These are phyloP conservation scores for Arthrobotrys sinensis DNA, from an alignment of 2,329 filamentous ascomycete species.

Conservation along the genomic window DNA sequence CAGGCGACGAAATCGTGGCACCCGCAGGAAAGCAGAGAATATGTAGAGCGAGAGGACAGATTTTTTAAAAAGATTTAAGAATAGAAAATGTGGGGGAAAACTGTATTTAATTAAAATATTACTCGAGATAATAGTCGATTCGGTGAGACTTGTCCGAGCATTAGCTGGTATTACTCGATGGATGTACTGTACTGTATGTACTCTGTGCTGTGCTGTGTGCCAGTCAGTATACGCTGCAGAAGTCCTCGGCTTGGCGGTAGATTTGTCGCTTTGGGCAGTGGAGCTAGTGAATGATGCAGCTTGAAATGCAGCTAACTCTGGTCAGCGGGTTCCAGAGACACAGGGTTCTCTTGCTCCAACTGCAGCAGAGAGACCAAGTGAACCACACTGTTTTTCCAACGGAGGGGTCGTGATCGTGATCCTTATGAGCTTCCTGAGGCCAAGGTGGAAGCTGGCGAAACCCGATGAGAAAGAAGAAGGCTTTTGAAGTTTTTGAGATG, in stretches of 20 bases:
- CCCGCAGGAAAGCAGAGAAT: constrained; percentile 11
- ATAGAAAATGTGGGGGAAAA: constrained; percentile 18
- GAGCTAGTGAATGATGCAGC: constrained; percentile 36
- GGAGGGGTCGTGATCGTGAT: constrained; percentile 44
- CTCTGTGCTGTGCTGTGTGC: neutral
- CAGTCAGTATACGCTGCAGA: neutral
- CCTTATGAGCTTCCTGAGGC: constrained; percentile 23
- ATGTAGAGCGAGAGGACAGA: constrained; percentile 13
- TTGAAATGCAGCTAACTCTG: constrained; percentile 56
- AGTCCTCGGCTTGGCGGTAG: constrained; percentile 16
- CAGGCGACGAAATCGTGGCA: constrained; percentile 52
- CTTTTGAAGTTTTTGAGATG: constrained; percentile 4
- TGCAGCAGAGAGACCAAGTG: constrained; percentile 22
- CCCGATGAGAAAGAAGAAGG: constrained; percentile 26
- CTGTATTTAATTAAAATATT: constrained; percentile 13
- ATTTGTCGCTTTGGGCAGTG: constrained; percentile 25
- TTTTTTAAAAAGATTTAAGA: constrained; percentile 11
- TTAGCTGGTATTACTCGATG: constrained; percentile 18
- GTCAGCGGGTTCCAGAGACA: constrained; percentile 53
- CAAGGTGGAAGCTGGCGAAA: constrained; percentile 57
- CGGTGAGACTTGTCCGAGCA: constrained; percentile 12
- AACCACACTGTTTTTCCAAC: constrained; percentile 47
- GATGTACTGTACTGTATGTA: neutral
- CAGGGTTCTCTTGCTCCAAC: constrained; percentile 37
- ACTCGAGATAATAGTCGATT: constrained; percentile 5